These are phyloP conservation scores for Barbarea vulgaris DNA, from an alignment of 345 rosid genomes.

Conservation along the genomic window DNA sequence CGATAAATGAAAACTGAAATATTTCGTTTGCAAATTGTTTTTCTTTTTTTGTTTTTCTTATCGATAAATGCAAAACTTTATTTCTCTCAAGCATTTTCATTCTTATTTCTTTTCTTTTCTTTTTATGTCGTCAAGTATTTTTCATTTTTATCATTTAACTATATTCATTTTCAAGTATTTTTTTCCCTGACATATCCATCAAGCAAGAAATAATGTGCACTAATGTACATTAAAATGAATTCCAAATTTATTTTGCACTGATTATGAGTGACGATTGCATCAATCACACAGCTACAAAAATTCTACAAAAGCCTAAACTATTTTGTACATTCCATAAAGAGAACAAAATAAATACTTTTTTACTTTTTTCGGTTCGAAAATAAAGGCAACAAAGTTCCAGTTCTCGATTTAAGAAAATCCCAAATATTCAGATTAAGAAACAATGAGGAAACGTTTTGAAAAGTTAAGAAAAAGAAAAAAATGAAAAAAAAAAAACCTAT, in stretches of 20 bases:
- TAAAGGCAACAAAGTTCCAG: not conserved
- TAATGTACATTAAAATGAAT: not conserved
- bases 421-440: not conserved
- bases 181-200: not conserved
- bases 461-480: no score
- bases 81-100: not conserved
- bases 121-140: no score
- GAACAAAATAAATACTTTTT: not conserved
- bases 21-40: not conserved
- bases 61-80: not conserved
- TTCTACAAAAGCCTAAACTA: not conserved
- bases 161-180: not conserved
- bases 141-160: not conserved
- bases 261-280: not conserved
- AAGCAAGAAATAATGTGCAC: not conserved
- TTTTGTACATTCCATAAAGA: not conserved
- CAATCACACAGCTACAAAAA: not conserved
- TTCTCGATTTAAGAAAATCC: not conserved
- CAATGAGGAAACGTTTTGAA: not conserved
- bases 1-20: no score
- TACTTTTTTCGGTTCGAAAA: not conserved
- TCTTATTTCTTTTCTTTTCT: not conserved
- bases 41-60: no score
- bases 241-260: not conserved
- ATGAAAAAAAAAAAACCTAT: no score